Conservation (phyloP, 805 yeast genomes). For the Jamesozyma hellenica region DNA sequence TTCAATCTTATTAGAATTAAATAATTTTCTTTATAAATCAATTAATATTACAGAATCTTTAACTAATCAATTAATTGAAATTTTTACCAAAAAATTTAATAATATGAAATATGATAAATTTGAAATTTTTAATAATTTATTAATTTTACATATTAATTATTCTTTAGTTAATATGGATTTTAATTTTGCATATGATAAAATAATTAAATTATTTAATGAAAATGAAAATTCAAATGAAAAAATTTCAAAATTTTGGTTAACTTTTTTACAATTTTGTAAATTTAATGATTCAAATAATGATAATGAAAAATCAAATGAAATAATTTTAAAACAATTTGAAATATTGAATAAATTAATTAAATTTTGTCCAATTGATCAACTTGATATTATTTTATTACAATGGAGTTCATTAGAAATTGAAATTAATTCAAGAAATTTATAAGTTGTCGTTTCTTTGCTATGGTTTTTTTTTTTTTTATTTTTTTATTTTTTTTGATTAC, state of each 20-base stretch:
- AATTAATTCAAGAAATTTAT: constrained; percentile 26
- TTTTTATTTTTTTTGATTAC: too few species aligned
- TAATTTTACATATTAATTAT: constrained; percentile 52
- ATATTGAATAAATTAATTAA: constrained; percentile 44
- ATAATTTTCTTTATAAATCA: constrained; percentile 41
- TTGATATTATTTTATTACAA: constrained; percentile 46
- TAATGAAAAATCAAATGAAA: constrained; percentile 29
- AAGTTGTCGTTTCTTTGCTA: too few species aligned
- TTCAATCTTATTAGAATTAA: constrained; percentile 41
- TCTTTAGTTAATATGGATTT: constrained; percentile 58
- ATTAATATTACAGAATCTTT: constrained; percentile 27
- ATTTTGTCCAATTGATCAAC: constrained; percentile 45
- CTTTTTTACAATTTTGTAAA: constrained; percentile 67
- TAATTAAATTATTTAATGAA: constrained; percentile 32
- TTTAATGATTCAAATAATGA: constrained; percentile 38
- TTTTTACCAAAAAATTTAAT: constrained; percentile 14
- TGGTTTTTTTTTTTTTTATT: too few species aligned
- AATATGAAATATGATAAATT: constrained; percentile 34
- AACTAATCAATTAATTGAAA: too few species aligned
- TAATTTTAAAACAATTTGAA: constrained; percentile 42
- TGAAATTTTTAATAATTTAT: constrained; percentile 29
- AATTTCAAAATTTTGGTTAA: constrained; percentile 44
- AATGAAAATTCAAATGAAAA: constrained; percentile 1
- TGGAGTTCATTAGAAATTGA: constrained; percentile 47
- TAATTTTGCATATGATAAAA: constrained; percentile 40